Evolutionary conservation across 2,329 filamentous ascomycete genomes (phyloP).

Genomic region (Trichoderma hamatum): DNA sequence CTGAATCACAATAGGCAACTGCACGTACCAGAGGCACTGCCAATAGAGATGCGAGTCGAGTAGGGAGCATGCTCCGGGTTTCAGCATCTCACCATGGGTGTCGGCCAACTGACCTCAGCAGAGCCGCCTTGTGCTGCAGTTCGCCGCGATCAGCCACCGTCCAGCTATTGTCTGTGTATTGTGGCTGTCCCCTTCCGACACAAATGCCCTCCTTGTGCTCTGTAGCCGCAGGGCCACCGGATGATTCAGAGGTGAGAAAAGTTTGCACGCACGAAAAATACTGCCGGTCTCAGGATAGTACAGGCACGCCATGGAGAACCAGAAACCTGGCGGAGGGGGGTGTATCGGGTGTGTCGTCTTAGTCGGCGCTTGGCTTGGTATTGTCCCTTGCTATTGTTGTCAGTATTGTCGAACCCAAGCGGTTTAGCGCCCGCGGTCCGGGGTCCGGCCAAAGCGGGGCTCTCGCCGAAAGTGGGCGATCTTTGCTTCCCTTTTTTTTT

Average conservation of each 20-base stretch:
- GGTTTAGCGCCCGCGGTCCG: conserved; percentile 37
- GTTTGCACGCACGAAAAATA: not conserved
- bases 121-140: not conserved
- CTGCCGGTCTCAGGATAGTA: not conserved
- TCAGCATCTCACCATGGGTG: too few species aligned
- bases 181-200: not conserved
- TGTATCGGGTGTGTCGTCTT: conserved; percentile 5
- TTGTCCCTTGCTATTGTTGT: conserved; percentile 44
- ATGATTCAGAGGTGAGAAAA: not conserved
- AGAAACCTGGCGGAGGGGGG: too few species aligned
- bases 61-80: not conserved
- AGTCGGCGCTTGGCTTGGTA: conserved; percentile 33
- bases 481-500: not conserved
- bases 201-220: not conserved
- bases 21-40: not conserved
- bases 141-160: not conserved
- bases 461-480: conserved; percentile 20
- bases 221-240: not conserved
- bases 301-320: not conserved
- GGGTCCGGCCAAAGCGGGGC: conserved; percentile 28
- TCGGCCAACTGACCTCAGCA: conserved; percentile 2
- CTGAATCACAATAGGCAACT: not conserved
- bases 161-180: conserved; percentile 25
- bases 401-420: conserved; percentile 34
- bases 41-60: not conserved